Percentiles rank a stretch among this genome's conserved stretches.
Evolutionary conservation across 1,284 basidiomycete genomes (phyloP).

Genomic region (Leucoagaricus sp.): DNA sequence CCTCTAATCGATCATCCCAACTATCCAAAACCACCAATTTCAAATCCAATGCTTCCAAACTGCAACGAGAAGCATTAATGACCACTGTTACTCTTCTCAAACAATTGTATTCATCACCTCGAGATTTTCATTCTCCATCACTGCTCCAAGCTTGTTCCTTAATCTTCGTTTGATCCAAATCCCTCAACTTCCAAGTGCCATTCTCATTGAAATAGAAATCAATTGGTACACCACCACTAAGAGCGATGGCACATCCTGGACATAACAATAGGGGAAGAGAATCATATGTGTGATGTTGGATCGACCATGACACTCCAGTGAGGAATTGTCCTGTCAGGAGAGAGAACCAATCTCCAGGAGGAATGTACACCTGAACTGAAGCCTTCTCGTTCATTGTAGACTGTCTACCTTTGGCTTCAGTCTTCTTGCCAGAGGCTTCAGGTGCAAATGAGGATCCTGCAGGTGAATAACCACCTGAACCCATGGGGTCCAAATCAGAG

Average conservation of each 20-base stretch:
- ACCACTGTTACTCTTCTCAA: background rate
- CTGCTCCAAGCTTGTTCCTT: background rate
- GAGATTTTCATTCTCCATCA: conserved; percentile 1
- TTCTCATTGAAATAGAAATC: conserved; percentile 2
- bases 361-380: background rate
- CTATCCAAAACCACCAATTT: background rate
- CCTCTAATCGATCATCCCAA: conserved; percentile 10
- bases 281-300: background rate
- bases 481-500: background rate
- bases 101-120: conserved; percentile 4
- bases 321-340: background rate
- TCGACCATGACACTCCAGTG: background rate
- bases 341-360: conserved; percentile 4
- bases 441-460: conserved; percentile 2
- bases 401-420: background rate
- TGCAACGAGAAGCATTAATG: background rate
- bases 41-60: background rate
- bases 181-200: conserved; percentile 4
- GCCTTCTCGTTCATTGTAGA: no score
- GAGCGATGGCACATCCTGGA: background rate
- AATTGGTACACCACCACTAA: background rate
- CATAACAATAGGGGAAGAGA: conserved; percentile 1
- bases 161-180: background rate
- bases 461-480: background rate
- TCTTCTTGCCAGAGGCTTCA: background rate